Evolutionary conservation across 768 basidiomycete genomes (phyloP), one percentile per base, ranked within the genome.

Genomic region (Collybiopsis luxurians): DNA sequence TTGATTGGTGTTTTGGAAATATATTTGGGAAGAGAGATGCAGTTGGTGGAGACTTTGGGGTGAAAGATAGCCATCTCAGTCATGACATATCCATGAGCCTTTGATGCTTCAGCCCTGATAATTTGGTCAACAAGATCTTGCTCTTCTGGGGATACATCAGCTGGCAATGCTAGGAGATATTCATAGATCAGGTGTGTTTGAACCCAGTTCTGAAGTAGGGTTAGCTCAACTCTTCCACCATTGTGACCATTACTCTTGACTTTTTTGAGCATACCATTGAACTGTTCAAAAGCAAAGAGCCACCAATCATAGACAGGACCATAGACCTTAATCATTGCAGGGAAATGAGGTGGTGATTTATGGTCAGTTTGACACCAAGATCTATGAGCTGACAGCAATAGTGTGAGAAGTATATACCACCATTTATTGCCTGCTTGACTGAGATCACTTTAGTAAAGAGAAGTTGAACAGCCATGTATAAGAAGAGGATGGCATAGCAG

Each of bases 251-350:
- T 73, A 53, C 56, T 62, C 1, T 72, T 68, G 17, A 71, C 66
- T 11, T 65, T 62, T 43, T 73, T 66, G 13, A 73, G 57, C 59
- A 70, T 64, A 0, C 71, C 67, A 58, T 74, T 74, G 58, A 71
- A 72, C 6, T 63, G 58, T 50, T 74, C 70, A 53, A 71, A 73
- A 0, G 64, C 66, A 50, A 74, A 74, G 0, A 72, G 58, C 71
- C 73, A 74, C 70, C 69, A 72, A 11, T 53, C 64, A 34, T 72
- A 71, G 13, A 71, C 61, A 7, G 72, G 72, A 7, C 70, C 72
- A 58, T 63, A 71, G 1, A 50, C 48, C 21, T 61, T 36, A 26
- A 73, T 55, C 38, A 66, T 65, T 2, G 59, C 47, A 10, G 34
- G 12, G 39, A 61, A 66, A 50, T 72, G 71, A 71, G 60, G 45